Conservation (phyloP, 1,284 basidiomycete genomes). For the Cystobasidiaceae sp. region DNA sequence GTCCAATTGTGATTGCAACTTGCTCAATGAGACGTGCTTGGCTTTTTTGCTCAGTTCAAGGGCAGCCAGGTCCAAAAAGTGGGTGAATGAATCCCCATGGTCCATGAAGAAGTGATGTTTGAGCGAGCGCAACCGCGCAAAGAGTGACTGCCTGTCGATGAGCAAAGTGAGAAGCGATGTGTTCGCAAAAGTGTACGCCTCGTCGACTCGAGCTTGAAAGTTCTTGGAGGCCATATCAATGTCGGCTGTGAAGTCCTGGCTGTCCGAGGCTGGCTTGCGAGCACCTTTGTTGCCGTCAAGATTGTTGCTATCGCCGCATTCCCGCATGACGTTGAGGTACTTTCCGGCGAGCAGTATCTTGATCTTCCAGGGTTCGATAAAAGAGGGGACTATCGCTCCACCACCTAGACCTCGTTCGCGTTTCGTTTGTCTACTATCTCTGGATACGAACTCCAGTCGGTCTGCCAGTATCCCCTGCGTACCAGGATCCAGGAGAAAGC, state of each 20-base stretch:
- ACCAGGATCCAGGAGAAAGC: neutral
- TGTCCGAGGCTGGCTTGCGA: neutral
- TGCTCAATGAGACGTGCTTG: conserved; percentile 69
- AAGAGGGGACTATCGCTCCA: conserved; percentile 80
- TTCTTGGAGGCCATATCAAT: conserved; percentile 48
- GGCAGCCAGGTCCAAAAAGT: conserved; percentile 78
- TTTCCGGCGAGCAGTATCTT: conserved; percentile 91
- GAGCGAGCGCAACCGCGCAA: conserved; percentile 74
- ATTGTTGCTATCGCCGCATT: conserved; percentile 78
- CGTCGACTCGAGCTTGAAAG: conserved; percentile 80
- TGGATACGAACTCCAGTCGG: neutral
- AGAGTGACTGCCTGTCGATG: conserved; percentile 76
- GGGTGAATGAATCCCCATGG: conserved; percentile 88
- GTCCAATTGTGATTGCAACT: conserved; percentile 82
- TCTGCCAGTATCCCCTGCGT: neutral
- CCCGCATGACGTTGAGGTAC: conserved; percentile 90
- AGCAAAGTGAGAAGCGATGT: conserved; percentile 76
- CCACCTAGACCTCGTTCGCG: conserved; percentile 61
- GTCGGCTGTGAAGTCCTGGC: conserved; percentile 6
- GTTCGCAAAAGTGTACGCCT: conserved; percentile 87
- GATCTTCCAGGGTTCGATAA: conserved; percentile 86
- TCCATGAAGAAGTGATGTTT: conserved; percentile 94
- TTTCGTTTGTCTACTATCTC: conserved; percentile 5
- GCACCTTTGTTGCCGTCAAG: conserved; percentile 22
- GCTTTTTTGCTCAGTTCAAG: conserved; percentile 76